These are phyloP conservation scores for Mycena rebaudengoi DNA, from an alignment of 768 basidiomycete genomes.

Conservation along the genomic window DNA sequence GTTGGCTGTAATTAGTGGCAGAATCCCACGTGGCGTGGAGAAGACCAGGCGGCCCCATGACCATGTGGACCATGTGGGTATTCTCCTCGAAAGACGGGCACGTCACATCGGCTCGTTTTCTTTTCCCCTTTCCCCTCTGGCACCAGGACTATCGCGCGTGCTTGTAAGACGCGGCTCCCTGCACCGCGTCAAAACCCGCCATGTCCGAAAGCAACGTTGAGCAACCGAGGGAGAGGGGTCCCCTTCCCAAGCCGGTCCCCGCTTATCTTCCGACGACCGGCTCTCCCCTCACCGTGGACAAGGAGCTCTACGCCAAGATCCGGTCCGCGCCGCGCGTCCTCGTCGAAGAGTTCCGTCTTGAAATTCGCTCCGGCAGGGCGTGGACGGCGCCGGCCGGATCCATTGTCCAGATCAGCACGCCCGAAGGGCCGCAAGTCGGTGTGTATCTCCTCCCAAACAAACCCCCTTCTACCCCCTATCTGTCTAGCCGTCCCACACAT, in stretches of 20 bases:
- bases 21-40: conserved; percentile 12
- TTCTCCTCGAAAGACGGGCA: conserved; percentile 8
- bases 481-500: neutral
- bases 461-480: neutral
- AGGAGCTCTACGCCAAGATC: conserved; percentile 27
- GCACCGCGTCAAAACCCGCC: conserved; percentile 11
- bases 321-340: conserved; percentile 19
- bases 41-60: conserved; percentile 10
- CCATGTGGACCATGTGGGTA: conserved; percentile 9
- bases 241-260: conserved; percentile 12
- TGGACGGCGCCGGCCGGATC: conserved; percentile 30
- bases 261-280: conserved; percentile 12
- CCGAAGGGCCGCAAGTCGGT: conserved; percentile 32
- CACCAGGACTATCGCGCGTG: conserved; percentile 6
- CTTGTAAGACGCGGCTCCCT: conserved; percentile 11
- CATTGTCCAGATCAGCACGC: conserved; percentile 29
- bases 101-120: conserved; percentile 12
- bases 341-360: conserved; percentile 28
- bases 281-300: conserved; percentile 27
- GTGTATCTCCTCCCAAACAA: conserved; percentile 14
- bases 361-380: conserved; percentile 29
- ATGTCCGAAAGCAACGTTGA: conserved; percentile 13
- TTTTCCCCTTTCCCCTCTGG: conserved; percentile 10
- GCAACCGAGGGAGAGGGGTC: conserved; percentile 11
- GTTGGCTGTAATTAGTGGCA: conserved; percentile 9